Conservation (phyloP, 345 rosid species). For the Eucalyptus sp. region DNA sequence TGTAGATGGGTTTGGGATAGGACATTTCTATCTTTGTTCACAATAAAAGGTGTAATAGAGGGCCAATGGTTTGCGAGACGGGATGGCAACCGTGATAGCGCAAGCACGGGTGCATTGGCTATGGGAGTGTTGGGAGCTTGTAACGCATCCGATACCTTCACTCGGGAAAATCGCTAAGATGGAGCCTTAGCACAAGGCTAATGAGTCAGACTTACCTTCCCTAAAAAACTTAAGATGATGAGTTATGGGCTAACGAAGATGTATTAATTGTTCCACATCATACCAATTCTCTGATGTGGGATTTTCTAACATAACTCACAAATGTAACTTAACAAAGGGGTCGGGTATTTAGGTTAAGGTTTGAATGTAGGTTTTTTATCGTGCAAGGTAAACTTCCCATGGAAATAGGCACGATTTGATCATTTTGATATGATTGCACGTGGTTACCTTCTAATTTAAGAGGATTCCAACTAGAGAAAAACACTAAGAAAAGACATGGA, state of each 20-base stretch:
- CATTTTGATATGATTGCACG: neutral
- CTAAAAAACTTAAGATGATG: no score
- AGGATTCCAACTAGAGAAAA: neutral
- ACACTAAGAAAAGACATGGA: neutral
- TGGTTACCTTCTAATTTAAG: neutral
- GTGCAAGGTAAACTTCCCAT: neutral
- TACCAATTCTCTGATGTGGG: rapidly evolving
- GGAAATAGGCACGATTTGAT: neutral
- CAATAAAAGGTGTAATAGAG: neutral
- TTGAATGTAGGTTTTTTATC: neutral
- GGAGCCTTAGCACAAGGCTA: rapidly evolving
- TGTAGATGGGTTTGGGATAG: rapidly evolving
- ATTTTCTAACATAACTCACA: no score
- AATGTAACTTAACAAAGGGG: no score
- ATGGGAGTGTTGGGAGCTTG: no score
- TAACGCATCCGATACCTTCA: no score
- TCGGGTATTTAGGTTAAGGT: neutral
- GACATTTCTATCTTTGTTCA: neutral
- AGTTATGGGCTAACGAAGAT: rapidly evolving
- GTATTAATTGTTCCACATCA: rapidly evolving
- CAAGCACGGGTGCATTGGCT: rapidly evolving
- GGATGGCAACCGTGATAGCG: rapidly evolving
- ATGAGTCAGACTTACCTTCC: rapidly evolving
- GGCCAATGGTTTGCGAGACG: rapidly evolving
- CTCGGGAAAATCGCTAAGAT: rapidly evolving